Base-by-base conservation (phyloP, 208 protist genomes). In the Crithidia sp. region DNA sequence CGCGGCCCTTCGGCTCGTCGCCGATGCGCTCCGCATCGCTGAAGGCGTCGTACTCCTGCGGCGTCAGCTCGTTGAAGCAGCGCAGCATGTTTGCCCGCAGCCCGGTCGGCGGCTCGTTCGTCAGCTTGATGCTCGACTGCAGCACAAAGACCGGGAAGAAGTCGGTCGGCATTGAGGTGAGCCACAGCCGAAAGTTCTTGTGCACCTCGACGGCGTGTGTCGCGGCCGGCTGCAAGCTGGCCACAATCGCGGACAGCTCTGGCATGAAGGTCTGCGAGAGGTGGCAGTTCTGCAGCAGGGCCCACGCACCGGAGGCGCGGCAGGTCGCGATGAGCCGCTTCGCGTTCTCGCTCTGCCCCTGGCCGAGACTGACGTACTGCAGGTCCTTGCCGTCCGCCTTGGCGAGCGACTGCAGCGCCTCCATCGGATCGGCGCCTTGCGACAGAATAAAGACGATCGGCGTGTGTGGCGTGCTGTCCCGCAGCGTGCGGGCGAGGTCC, bases 371-470 rank as follows among this genome's bases (percentile, higher is more conserved):
- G 16, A 99, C 93, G 61, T 91, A 95, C 68, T 98, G 85, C 28
- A 99, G 76, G 0, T 88, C 73, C 28, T 77, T 63, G 8, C 82
- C 79, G 55, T 96, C 91, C 8, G 87, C 82, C 50, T 79, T 77
- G n/a, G 97, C 98, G 73, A 98, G 98, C 17, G 88, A 85, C 65
- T 98, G 80, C 50, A 99, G 79, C 45, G 89, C 84, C 10, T 89
- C 87, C 81, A 98, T 97, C 52, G 98, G 98, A 81, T 99, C 98
- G 8, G 97, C 97, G 36, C 98, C 98, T 57, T 97, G 91, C 12
- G 98, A 99, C 8, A 99, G 95, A 13, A 99, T 93, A 82, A 99
- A 99, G 40, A 99, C 95, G 56, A 99, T 93, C 13, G 98, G 97
- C 52, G 95, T 94, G 63, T 87, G 67, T 60, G 88, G 71, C 19